Evolutionary conservation across 75 land plant species (phyloP).

Genomic region (Sequoia sempervirens): DNA sequence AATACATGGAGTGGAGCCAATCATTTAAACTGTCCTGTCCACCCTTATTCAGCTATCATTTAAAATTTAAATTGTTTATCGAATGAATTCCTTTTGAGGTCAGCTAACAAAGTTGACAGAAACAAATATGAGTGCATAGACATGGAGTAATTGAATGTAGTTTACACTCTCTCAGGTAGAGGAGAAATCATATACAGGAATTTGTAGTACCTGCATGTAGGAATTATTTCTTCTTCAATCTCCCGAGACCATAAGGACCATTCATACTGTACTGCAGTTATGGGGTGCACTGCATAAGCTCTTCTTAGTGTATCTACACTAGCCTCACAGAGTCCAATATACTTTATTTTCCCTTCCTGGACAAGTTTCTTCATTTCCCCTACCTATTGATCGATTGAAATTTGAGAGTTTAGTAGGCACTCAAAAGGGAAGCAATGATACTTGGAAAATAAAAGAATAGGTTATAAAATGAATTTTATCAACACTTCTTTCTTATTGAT

Average conservation of each 20-base stretch:
- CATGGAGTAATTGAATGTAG: background rate
- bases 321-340: constrained; percentile 68
- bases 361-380: constrained; percentile 57
- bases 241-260: constrained; percentile 81
- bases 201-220: constrained; percentile 7
- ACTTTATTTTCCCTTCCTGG: constrained; percentile 72
- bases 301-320: constrained; percentile 60
- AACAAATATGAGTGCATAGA: background rate
- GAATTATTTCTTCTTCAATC: constrained; percentile 33
- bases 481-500: background rate
- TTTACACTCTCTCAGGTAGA: background rate
- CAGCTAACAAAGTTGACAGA: background rate
- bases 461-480: background rate
- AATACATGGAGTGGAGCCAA: too few relatives aligned
- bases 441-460: background rate
- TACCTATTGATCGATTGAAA: background rate
- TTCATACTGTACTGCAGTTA: constrained; percentile 69
- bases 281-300: constrained; percentile 84
- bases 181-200: background rate
- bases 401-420: background rate
- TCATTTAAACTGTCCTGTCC: too few relatives aligned
- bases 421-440: background rate
- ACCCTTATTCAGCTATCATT: too few relatives aligned
- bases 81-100: background rate
- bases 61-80: too few relatives aligned